Percentiles rank a stretch among this genome's conserved stretches.
These are phyloP conservation scores for Colletotrichum tropicicola DNA, from an alignment of 2,329 filamentous ascomycete genomes.

Conservation along the genomic window DNA sequence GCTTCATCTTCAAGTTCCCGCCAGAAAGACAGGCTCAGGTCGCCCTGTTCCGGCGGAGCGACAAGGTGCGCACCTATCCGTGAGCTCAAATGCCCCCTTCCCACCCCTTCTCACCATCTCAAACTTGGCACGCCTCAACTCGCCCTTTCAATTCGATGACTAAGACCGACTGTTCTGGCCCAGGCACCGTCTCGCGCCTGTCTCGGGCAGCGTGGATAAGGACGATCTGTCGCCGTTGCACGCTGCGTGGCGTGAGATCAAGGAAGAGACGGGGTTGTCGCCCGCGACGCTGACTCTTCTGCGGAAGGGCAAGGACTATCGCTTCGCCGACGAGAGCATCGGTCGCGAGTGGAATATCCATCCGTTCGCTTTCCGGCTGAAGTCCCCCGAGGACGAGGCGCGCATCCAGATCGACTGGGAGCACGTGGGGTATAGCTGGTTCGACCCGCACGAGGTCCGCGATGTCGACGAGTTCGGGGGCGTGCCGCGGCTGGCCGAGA, in stretches of 20 bases:
- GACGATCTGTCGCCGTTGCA: constrained; percentile 60
- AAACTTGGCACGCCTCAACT: background rate
- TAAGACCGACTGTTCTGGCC: no score
- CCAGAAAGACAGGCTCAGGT: constrained; percentile 53
- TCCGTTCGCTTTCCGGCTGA: constrained; percentile 68
- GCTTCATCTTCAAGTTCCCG: constrained; percentile 59
- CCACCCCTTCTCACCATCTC: no score
- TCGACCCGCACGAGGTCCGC: constrained; percentile 58
- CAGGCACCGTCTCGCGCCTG: constrained; percentile 66
- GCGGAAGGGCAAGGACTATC: constrained; percentile 66
- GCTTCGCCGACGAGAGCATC: constrained; percentile 61
- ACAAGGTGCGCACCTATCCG: constrained; percentile 67
- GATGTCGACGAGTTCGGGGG: constrained; percentile 56
- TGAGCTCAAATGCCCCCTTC: no score
- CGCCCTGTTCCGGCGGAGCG: constrained; percentile 70
- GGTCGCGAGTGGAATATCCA: constrained; percentile 69
- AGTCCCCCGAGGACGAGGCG: constrained; percentile 47
- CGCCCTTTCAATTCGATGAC: no score
- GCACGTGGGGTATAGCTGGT: constrained; percentile 67
- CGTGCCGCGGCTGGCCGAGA: constrained; percentile 67
- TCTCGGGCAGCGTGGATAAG: constrained; percentile 68
- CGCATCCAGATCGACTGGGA: constrained; percentile 69
- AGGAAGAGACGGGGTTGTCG: constrained; percentile 68
- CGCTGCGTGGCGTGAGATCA: constrained; percentile 70
- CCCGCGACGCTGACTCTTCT: constrained; percentile 56